Evolutionary conservation across 257 asterid genomes (phyloP), one percentile per base, ranked within the genome.

Genomic region (Mentha longifolia): DNA sequence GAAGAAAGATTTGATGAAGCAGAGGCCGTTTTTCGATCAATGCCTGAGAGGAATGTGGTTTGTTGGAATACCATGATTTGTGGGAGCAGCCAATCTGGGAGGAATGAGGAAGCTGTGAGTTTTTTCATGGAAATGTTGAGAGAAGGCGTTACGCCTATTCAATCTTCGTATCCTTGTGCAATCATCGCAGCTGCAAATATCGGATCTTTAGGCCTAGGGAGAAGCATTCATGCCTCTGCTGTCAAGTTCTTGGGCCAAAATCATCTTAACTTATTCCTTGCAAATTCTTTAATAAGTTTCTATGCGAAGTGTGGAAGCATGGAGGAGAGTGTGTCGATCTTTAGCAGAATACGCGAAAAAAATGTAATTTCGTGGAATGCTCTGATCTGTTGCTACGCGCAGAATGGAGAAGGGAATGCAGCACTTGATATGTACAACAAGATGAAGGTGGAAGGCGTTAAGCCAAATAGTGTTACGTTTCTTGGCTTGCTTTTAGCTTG

Each of bases 281-380:
- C 85, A 3, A 93, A 90, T 75, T 81, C 98, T 5, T 73, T 91
- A 15, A 68, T 88, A 58, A 91, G 98, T 77, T 86, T 93, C 57
- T 91, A 93, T 13, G 89, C 97, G 6, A 93, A 91, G 81, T 88
- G 98, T 76, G 98, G 98, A 39, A 77, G 83, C 77, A 88, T 86
- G 88, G 94, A 80, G 33, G 97, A 88, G 47, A 77, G 94, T 66
- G 78, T 78, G 3, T 17, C 77, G 63, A 82, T 68, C 2, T 90
- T 93, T 49, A 5, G 41, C 12, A 87, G 73, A 74, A 78, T 81
- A 74, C 73, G 25, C 0, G 80, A 78, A 33, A 81, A 76, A 61
- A 88, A 85, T 31, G 63, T 78, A n/a, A 91, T 92, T 11, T 85
- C 95, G 20, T 93, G 98, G 97, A 93, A 93, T 10, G 94, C 98